Percentiles rank a stretch among this genome's conserved stretches.
Conservation (phyloP, 495 filamentous ascomycete species). For the Ascobolus immersus region DNA sequence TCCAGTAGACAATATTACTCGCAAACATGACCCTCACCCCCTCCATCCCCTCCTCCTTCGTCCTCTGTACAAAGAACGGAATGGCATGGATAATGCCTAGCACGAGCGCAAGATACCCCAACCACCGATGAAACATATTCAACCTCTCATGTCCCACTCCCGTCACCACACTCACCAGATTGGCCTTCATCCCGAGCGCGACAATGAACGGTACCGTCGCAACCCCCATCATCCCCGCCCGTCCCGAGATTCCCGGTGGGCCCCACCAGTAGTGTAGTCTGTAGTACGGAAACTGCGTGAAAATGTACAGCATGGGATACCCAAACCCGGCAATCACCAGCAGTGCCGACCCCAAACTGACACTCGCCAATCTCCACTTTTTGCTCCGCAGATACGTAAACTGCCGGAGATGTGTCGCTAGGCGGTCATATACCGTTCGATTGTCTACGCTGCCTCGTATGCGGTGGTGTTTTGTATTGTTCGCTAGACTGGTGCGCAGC, state of each 20-base stretch:
- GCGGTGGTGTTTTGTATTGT: conserved; percentile 3
- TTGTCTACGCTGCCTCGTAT: conserved; percentile 1
- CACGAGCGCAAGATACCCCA: conserved; percentile 65
- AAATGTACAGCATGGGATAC: conserved; percentile 12
- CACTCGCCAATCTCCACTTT: conserved; percentile 7
- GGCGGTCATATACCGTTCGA: conserved; percentile 12
- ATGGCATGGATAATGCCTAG: conserved; percentile 58
- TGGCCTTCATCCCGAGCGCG: conserved; percentile 72
- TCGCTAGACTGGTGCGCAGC: conserved; percentile 10
- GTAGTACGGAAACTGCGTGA: conserved; percentile 15
- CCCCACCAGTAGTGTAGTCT: conserved; percentile 25
- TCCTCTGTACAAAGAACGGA: conserved; percentile 71
- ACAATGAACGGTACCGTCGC: conserved; percentile 89
- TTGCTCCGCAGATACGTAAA: conserved; percentile 13
- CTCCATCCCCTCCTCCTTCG: conserved; percentile 45
- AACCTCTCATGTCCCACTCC: conserved; percentile 80
- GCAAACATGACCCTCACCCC: conserved; percentile 32
- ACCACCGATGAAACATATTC: conserved; percentile 84
- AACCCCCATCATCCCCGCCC: conserved; percentile 78
- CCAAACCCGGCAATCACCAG: conserved; percentile 13
- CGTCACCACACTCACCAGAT: conserved; percentile 59
- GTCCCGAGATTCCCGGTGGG: conserved; percentile 70
- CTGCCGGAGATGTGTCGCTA: conserved; percentile 10
- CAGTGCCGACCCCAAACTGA: conserved; percentile 9
- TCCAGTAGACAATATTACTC: conserved; percentile 56